Base-by-base conservation (phyloP, 495 filamentous ascomycete species). In the Staphylotrichum longicolle region DNA sequence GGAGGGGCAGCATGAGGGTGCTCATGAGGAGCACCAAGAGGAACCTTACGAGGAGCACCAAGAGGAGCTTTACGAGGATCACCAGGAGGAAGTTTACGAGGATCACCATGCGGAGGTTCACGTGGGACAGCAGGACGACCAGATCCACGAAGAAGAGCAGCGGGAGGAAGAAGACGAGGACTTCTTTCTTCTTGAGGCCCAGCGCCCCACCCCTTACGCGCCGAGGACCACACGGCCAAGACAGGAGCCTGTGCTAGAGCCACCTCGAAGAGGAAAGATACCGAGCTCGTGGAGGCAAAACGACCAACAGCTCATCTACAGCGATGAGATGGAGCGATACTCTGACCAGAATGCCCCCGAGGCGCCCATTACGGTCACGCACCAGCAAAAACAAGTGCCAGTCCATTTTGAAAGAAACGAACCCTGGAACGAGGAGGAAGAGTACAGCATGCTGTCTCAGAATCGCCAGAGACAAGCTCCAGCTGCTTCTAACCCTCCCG, bases 111-210 rank as follows among this genome's bases (percentile, higher is more conserved):
- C 34, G 12, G 42, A 39, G 2, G 37, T 39, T 39, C 37, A 39
- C 37, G 5, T 20, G 11, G 15, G 34, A 6, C 27, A 55, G 48
- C 50, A 57, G 9, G 62, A 50, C 47, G 4, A 47, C 3, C 4
- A 10, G 7, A 2, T 10, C 37, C 12, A 55, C 7, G 20, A 46
- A 4, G 34, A 60, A 27, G 45, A 60, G 12, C 34, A 49, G 57
- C 55, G 39, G 41, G 71, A 76, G 5, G 74, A 71, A 3, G 73
- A 76, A 3, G 74, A 78, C 14, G 69, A 72, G 7, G 80, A 83
- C 65, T 64, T 80, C 3, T 82, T 75, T 72, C 74, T 73, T n/a
- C 51, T 79, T 45, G 78, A 79, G 54, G 79, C 77, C 46, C 69
- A 72, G 54, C 73, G 78, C 9, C 64, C 67, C 32, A 72, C 73